phyloP scores from a whole-genome alignment of 495 filamentous ascomycete species.

The Podospora pseudoanserina region DNA sequence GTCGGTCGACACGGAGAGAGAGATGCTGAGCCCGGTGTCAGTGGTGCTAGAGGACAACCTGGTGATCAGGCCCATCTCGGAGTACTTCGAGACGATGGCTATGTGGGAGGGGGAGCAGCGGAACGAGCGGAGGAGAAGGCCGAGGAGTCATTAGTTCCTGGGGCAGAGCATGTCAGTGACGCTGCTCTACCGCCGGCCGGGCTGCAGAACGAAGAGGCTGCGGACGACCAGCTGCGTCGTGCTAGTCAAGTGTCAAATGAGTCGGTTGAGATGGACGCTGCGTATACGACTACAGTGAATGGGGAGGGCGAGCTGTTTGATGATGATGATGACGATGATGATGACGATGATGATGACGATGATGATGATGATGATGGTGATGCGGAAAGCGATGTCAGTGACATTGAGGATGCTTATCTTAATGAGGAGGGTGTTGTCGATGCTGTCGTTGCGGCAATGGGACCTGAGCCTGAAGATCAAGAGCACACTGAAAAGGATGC shows the following conservation, averaged over 20 bases:
- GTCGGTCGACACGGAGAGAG: background rate
- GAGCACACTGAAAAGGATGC: background rate
- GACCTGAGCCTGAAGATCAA: background rate
- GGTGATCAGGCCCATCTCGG: conserved; percentile 1
- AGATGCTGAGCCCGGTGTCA: conserved; percentile 5
- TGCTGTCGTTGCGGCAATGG: background rate
- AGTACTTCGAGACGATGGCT: background rate
- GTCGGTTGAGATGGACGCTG: conserved; percentile 15
- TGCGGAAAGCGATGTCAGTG: background rate
- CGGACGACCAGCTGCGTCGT: conserved; percentile 3
- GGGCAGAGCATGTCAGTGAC: background rate
- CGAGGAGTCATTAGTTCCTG: background rate
- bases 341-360: conserved; percentile 8
- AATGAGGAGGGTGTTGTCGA: background rate
- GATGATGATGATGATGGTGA: background rate
- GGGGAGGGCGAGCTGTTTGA: conserved; percentile 28
- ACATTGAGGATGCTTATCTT: background rate
- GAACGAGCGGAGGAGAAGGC: background rate
- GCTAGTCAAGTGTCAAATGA: conserved; percentile 16
- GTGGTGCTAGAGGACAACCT: conserved; percentile 4
- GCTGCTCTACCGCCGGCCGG: background rate
- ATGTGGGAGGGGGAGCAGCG: background rate
- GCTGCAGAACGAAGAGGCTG: background rate
- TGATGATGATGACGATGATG: background rate
- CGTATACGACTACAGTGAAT: conserved; percentile 25